phyloP scores from a whole-genome alignment of 1,139 yeast genomes.

The Debaryomycetaceae sp. region DNA sequence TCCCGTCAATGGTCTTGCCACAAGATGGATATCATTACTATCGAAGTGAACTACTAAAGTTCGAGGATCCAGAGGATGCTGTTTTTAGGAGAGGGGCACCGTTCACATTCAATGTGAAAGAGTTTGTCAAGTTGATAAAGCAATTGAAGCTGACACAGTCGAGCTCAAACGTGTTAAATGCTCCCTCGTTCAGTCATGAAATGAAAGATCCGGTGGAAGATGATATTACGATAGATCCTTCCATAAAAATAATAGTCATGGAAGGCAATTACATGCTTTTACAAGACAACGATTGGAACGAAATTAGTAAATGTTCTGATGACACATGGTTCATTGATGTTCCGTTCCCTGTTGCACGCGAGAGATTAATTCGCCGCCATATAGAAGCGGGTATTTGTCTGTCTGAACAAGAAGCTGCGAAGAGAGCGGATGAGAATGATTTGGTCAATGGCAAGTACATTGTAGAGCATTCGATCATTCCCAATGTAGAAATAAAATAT shows the following conservation, averaged over 20 bases:
- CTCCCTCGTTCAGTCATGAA: conserved; percentile 78
- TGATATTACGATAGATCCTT: conserved; percentile 41
- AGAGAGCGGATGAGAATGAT: conserved; percentile 68
- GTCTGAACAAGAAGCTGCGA: conserved; percentile 54
- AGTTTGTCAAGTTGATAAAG: conserved; percentile 24
- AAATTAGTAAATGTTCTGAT: conserved; percentile 33
- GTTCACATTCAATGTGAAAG: conserved; percentile 67
- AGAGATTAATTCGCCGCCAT: conserved; percentile 70
- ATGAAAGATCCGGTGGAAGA: conserved; percentile 61
- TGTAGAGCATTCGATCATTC: conserved; percentile 31
- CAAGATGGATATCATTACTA: conserved; percentile 86
- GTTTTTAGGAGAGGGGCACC: conserved; percentile 77
- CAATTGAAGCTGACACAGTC: conserved; percentile 13
- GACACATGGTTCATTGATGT: conserved; percentile 48
- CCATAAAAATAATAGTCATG: conserved; percentile 49
- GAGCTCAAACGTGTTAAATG: conserved; percentile 24
- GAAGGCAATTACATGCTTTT: conserved; percentile 66
- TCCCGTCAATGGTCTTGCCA: conserved; percentile 31
- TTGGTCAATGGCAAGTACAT: conserved; percentile 62
- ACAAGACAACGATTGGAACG: conserved; percentile 48
- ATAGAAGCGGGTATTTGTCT: conserved; percentile 62
- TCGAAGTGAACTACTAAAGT: conserved; percentile 45
- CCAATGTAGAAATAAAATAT: conserved; percentile 16
- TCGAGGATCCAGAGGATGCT: conserved; percentile 57
- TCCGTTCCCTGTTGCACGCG: conserved; percentile 42